These are phyloP conservation scores for Chaetomium sp. DNA, from an alignment of 2,329 filamentous ascomycete species.

Conservation along the genomic window DNA sequence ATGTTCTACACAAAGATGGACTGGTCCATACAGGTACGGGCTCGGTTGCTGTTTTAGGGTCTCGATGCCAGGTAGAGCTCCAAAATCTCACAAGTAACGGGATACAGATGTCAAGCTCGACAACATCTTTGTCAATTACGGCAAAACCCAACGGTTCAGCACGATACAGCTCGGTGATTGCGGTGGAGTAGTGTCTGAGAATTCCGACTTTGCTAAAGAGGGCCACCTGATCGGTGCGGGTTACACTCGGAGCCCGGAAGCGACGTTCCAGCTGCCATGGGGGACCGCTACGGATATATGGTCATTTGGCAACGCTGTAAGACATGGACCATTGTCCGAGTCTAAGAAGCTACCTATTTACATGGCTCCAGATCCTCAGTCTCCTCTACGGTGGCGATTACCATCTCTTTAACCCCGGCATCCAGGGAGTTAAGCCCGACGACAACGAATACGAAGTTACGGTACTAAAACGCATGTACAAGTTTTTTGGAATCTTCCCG, in stretches of 20 bases:
- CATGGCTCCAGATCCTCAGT: constrained; percentile 18
- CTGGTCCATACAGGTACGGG: constrained; percentile 21
- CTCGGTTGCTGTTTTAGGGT: not conserved
- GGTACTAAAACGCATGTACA: constrained; percentile 23
- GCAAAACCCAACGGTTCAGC: constrained; percentile 19
- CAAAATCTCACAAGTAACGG: not conserved
- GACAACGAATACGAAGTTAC: constrained; percentile 22
- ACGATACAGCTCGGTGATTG: constrained; percentile 25
- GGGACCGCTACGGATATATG: constrained; percentile 24
- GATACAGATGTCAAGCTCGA: constrained; percentile 23
- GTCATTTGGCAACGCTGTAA: constrained; percentile 24
- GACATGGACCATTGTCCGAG: not conserved
- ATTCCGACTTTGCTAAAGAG: constrained; percentile 21
- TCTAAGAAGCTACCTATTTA: not conserved
- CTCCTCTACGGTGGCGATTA: constrained; percentile 24
- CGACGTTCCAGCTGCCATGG: constrained; percentile 22
- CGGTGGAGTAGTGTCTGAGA: constrained; percentile 20
- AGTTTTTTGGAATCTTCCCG: constrained; percentile 23
- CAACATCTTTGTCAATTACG: constrained; percentile 24
- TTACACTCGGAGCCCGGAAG: constrained; percentile 24
- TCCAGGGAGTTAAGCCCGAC: constrained; percentile 16
- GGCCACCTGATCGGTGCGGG: constrained; percentile 22
- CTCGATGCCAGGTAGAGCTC: not conserved
- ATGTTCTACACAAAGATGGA: constrained; percentile 22
- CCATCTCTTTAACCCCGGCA: constrained; percentile 24